These are phyloP conservation scores for Cryptosporidium tyzzeri DNA, from an alignment of 169 alveolate species.

Conservation along the genomic window DNA sequence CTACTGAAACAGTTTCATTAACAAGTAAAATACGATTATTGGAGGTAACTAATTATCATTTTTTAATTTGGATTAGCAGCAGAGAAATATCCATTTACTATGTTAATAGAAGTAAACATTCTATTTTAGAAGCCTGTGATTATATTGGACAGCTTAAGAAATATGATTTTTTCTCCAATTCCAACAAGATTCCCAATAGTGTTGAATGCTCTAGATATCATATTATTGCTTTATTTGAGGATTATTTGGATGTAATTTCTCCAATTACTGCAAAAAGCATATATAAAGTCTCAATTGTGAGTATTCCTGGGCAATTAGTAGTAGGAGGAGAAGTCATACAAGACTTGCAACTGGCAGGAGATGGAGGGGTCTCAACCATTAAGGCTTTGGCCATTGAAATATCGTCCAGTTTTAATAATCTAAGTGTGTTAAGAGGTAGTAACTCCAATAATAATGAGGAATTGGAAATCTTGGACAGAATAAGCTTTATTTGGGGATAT, in stretches of 20 bases:
- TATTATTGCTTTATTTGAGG: slow-evolving; percentile 46
- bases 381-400: slow-evolving; percentile 34
- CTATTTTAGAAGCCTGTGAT: neutral
- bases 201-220: slow-evolving; percentile 68
- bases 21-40: slow-evolving; percentile 43
- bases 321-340: slow-evolving; percentile 17
- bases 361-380: neutral
- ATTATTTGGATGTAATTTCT: slow-evolving; percentile 30
- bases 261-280: slow-evolving; percentile 53
- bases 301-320: slow-evolving; percentile 6
- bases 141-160: slow-evolving; percentile 18
- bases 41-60: slow-evolving; percentile 26
- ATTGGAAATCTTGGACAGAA: slow-evolving; percentile 34
- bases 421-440: neutral
- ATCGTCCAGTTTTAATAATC: slow-evolving; percentile 23
- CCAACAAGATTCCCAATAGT: slow-evolving; percentile 34
- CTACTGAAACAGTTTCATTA: neutral
- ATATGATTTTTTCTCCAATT: slow-evolving; percentile 6
- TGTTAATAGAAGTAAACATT: slow-evolving; percentile 7
- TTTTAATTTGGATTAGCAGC: slow-evolving; percentile 45
- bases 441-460: slow-evolving; percentile 5
- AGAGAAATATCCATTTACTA: slow-evolving; percentile 11
- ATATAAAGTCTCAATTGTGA: slow-evolving; percentile 21
- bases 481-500: slow-evolving; percentile 69
- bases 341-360: neutral